Conservation (phyloP, 306 rosid species). For the Vicia faba region DNA sequence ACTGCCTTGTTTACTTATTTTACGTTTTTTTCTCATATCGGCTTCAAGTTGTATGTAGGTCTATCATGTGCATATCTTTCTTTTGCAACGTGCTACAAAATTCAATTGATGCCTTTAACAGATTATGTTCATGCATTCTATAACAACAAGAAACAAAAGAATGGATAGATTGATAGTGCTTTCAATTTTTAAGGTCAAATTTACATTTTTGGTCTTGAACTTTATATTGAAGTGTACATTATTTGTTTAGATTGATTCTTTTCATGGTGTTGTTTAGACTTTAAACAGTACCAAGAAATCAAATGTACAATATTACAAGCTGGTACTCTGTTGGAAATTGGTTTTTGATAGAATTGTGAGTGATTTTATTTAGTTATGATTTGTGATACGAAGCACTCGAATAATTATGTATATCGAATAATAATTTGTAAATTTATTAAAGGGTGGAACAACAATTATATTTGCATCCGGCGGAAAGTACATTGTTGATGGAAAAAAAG, state of each 20-base stretch:
- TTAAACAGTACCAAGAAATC: constrained; percentile 1
- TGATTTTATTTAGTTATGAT: too few species aligned
- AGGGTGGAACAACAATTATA: too few species aligned
- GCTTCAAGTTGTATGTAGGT: constrained; percentile 73
- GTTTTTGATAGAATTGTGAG: constrained; percentile 12
- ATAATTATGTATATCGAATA: too few species aligned
- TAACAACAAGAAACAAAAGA: constrained; percentile 47
- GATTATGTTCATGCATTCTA: constrained; percentile 51
- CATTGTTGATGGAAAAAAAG: too few species aligned
- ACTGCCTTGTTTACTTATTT: constrained; percentile 62
- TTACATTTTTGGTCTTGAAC: constrained; percentile 35
- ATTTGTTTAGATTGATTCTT: constrained; percentile 20
- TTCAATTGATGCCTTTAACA: constrained; percentile 55
- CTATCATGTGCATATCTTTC: constrained; percentile 84
- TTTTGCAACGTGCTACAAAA: constrained; percentile 58
- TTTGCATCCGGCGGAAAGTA: too few species aligned
- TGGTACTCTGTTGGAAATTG: constrained; percentile 21
- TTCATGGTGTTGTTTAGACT: background rate
- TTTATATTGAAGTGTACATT: constrained; percentile 34
- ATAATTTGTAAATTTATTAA: too few species aligned
- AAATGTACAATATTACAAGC: background rate
- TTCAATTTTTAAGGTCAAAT: constrained; percentile 23
- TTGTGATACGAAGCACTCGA: too few species aligned
- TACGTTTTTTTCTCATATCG: constrained; percentile 63
- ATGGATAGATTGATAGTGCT: constrained; percentile 33